phyloP scores from a whole-genome alignment of 768 basidiomycete species.

The Lepiota brunneoincarnata region DNA sequence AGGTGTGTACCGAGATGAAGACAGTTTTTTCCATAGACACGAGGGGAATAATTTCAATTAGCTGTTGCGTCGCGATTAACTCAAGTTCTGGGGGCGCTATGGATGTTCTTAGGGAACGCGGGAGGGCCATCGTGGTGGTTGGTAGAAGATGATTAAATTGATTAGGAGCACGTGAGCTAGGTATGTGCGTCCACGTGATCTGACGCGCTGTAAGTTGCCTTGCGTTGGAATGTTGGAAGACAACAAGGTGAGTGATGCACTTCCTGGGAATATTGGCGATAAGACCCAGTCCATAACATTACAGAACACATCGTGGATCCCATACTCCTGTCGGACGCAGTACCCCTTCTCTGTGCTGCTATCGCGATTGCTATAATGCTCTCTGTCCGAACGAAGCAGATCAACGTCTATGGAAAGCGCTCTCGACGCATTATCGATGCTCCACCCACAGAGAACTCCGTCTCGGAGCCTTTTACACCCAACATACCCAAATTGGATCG shows the following conservation, averaged over 20 bases:
- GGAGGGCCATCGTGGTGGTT: too few species aligned
- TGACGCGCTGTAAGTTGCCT: conserved; percentile 26
- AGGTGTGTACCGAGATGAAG: conserved; percentile 73
- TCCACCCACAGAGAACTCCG: conserved; percentile 29
- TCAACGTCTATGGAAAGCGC: conserved; percentile 64
- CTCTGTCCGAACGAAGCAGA: conserved; percentile 59
- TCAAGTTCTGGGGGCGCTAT: conserved; percentile 14
- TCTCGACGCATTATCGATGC: conserved; percentile 55
- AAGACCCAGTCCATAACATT: too few species aligned
- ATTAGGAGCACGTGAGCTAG: conserved; percentile 16
- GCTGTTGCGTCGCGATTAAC: conserved; percentile 70
- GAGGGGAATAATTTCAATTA: conserved; percentile 83
- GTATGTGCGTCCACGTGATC: conserved; percentile 16
- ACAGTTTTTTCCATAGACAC: conserved; percentile 90
- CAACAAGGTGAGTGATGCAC: too few species aligned
- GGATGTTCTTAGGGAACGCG: not conserved
- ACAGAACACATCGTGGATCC: conserved; percentile 10
- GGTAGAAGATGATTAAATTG: not conserved
- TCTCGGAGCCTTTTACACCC: conserved; percentile 38
- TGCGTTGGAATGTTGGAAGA: conserved; percentile 15
- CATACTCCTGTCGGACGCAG: conserved; percentile 7
- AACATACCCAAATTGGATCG: conserved; percentile 28
- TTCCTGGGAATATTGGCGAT: too few species aligned
- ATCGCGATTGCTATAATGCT: conserved; percentile 40
- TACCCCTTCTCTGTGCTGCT: conserved; percentile 17